Percentiles rank a stretch among this genome's conserved stretches.
phyloP scores from a whole-genome alignment of 768 basidiomycete genomes.

The Russula lepida region DNA sequence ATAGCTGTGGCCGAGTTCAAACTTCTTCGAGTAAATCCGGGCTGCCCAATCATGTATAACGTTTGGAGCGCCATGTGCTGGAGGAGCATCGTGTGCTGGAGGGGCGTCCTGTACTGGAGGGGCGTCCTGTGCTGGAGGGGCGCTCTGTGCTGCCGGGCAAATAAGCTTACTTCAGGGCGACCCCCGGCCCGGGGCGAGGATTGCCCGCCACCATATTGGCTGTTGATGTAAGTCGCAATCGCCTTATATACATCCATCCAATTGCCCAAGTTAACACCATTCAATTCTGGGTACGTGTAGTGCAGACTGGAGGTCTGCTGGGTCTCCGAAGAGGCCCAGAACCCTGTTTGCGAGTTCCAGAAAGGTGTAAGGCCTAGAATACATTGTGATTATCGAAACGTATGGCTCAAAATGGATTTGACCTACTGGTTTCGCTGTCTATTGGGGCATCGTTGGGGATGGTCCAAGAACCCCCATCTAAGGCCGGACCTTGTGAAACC shows the following conservation, averaged over 20 bases:
- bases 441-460: conserved; percentile 1
- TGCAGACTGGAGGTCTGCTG: conserved; percentile 29
- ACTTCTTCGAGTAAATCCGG: conserved; percentile 36
- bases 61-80: not conserved
- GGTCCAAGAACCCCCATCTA: conserved; percentile 15
- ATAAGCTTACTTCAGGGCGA: conserved; percentile 13
- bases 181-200: not conserved
- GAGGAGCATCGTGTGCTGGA: not conserved
- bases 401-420: not conserved
- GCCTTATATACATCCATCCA: conserved; percentile 24
- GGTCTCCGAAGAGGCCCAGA: conserved; percentile 33
- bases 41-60: conserved; percentile 34
- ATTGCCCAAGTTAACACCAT: conserved; percentile 30
- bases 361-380: conserved; percentile 39
- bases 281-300: conserved; percentile 48
- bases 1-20: conserved; percentile 37
- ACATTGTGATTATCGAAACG: not conserved
- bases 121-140: not conserved
- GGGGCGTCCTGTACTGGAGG: not conserved
- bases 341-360: conserved; percentile 32
- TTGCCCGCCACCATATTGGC: conserved; percentile 28
- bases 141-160: not conserved
- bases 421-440: conserved; percentile 10
- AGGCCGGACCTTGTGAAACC: conserved; percentile 26
- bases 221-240: conserved; percentile 31